These are phyloP conservation scores for Boletellus emodensis DNA, from an alignment of 768 basidiomycete genomes.

Conservation along the genomic window DNA sequence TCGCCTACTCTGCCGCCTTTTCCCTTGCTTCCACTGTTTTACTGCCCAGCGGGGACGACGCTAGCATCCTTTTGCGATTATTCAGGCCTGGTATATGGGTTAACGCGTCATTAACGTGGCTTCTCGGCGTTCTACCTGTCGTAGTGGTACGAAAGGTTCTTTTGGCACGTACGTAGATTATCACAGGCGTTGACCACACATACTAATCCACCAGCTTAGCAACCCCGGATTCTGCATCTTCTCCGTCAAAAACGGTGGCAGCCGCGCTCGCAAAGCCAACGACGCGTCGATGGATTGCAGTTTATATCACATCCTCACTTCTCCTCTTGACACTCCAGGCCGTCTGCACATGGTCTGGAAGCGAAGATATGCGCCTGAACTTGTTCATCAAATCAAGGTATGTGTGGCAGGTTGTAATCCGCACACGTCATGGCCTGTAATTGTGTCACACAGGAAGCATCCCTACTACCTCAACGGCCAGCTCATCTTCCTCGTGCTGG, in stretches of 20 bases:
- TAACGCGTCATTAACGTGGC: conserved; percentile 44
- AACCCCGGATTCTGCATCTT: conserved; percentile 44
- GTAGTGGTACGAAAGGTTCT: conserved; percentile 55
- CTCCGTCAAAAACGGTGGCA: conserved; percentile 48
- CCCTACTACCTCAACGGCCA: conserved; percentile 71
- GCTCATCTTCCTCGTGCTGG: conserved; percentile 53
- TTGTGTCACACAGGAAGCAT: conserved; percentile 53
- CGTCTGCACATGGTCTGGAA: conserved; percentile 24
- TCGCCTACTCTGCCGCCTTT: conserved; percentile 46
- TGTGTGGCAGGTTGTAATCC: conserved; percentile 11
- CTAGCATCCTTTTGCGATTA: conserved; percentile 31
- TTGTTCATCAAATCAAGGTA: conserved; percentile 69
- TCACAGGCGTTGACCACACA: neutral
- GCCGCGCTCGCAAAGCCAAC: conserved; percentile 44
- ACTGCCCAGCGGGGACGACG: conserved; percentile 25
- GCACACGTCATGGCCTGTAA: neutral
- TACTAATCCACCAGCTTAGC: conserved; percentile 30
- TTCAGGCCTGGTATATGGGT: conserved; percentile 44
- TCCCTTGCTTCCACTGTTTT: conserved; percentile 41
- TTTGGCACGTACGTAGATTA: conserved; percentile 49
- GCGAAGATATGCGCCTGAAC: conserved; percentile 41
- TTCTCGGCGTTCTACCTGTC: conserved; percentile 50
- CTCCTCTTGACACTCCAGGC: conserved; percentile 43
- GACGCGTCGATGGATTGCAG: conserved; percentile 41
- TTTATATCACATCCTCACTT: conserved; percentile 47